Percentiles rank a stretch among this genome's conserved stretches.
phyloP scores from a whole-genome alignment of 2,329 filamentous ascomycete genomes.

The Cladorrhinum sp. region DNA sequence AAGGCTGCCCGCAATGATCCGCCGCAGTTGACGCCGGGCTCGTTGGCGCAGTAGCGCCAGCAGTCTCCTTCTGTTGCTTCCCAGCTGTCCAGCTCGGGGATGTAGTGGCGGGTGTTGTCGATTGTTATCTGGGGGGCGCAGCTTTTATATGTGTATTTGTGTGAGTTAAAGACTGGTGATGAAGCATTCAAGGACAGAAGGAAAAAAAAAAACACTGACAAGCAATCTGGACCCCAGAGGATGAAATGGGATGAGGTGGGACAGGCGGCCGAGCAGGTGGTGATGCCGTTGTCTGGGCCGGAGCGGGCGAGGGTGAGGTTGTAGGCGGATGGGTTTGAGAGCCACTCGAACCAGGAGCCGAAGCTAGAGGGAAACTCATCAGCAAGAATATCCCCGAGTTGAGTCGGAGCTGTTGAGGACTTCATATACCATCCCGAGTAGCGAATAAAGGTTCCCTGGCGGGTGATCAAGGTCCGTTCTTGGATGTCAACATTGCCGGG shows the following conservation, averaged over 20 bases:
- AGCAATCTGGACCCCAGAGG: conserved; percentile 2
- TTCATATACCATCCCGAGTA: neutral
- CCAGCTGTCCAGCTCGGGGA: conserved; percentile 1
- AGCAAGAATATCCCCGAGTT: no score
- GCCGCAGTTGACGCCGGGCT: neutral
- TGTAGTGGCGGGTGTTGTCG: neutral
- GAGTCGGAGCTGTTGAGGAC: no score
- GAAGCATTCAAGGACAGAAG: no score
- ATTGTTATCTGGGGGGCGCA: conserved; percentile 1
- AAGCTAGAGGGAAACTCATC: neutral
- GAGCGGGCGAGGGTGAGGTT: conserved; percentile 2
- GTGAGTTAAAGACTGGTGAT: neutral
- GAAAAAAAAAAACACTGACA: neutral
- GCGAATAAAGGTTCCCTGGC: conserved; percentile 1
- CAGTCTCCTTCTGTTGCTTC: conserved; percentile 6
- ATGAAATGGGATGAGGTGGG: neutral
- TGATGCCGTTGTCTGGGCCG: neutral
- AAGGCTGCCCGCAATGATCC: neutral
- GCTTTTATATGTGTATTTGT: neutral
- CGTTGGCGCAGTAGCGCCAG: conserved; percentile 2
- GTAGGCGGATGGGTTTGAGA: neutral
- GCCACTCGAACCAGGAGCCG: neutral
- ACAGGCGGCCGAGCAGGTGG: neutral
- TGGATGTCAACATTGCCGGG: neutral
- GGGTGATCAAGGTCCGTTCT: neutral